Evolutionary conservation across 1,284 basidiomycete genomes (phyloP).

Genomic region (Nidula niveotomentosa): DNA sequence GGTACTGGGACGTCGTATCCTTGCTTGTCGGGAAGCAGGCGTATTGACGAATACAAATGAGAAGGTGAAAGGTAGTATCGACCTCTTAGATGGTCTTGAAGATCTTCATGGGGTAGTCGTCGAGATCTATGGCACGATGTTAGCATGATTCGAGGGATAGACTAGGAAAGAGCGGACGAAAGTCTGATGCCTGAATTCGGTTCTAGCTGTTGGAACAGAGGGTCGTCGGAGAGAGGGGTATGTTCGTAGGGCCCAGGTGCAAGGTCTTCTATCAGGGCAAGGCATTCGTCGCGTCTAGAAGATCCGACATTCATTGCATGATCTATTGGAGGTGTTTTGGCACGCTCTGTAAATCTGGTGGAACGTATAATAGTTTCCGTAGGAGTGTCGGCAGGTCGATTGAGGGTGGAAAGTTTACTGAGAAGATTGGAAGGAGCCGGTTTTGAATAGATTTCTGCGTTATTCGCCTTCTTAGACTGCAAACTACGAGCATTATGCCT

Average conservation of each 20-base stretch:
- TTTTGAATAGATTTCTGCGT: slow-evolving; percentile 9
- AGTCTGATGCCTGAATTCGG: slow-evolving; percentile 88
- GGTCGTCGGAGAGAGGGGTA: slow-evolving; percentile 64
- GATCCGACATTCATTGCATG: slow-evolving; percentile 8
- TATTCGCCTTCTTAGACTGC: too few species aligned
- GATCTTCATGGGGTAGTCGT: slow-evolving; percentile 67
- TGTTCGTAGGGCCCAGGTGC: slow-evolving; percentile 75
- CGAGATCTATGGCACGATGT: slow-evolving; percentile 56
- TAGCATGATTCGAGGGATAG: slow-evolving; percentile 1
- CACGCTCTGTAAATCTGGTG: slow-evolving; percentile 40
- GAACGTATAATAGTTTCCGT: slow-evolving; percentile 31
- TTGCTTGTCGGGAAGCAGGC: slow-evolving; percentile 74
- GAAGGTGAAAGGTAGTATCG: slow-evolving; percentile 89
- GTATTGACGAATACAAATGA: slow-evolving; percentile 82
- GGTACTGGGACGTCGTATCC: slow-evolving; percentile 90
- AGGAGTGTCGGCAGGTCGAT: slow-evolving; percentile 17
- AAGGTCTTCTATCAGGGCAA: slow-evolving; percentile 76
- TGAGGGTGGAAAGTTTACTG: slow-evolving; percentile 41
- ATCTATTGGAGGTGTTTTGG: slow-evolving; percentile 14
- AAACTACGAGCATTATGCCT: too few species aligned
- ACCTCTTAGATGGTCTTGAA: slow-evolving; percentile 83
- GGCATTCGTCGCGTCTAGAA: slow-evolving; percentile 57
- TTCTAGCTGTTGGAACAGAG: slow-evolving; percentile 74
- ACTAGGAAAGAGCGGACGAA: slow-evolving; percentile 51
- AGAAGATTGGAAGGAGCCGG: slow-evolving; percentile 48